Evolutionary conservation across 225 moss, liverwort and hornwort genomes (phyloP), one percentile per base, ranked within the genome.

Genomic region (Marchantia polymorpha): DNA sequence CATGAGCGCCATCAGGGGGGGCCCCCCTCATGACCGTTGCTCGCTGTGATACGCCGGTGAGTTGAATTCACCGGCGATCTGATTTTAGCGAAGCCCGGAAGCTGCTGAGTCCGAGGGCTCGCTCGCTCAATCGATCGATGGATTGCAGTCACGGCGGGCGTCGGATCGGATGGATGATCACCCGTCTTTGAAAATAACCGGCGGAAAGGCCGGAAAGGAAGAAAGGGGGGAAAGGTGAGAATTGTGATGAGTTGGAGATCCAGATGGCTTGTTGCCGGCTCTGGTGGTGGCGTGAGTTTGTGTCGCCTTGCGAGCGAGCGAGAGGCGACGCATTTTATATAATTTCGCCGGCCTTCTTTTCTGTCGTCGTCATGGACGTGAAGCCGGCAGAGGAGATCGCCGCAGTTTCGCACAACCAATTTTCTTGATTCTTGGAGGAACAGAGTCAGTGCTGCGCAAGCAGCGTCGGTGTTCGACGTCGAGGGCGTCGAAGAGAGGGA

Each of bases 181-280:
- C 39, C 39, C 2, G 39, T 39, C 39, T 39, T 39, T 39, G 39
- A 39, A 39, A 39, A 39, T 2, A 39, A 39, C 5, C 39, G 39
- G 39, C 39, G 39, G 39, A 39, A 39, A 39, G 14, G 1, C 27
- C 39, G 68, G 48, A 39, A 49, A 70, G 19, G 7, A 7, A 0
- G 70, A 49, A 12, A 39, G 19, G 6, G 7, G 6, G 7, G 46
- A 22, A 20, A 15, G 55, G 4, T 5, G 13, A 56, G 51, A 27
- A 52, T 52, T 52, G 51, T 53, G 76, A 76, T 76, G 76, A 77
- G 77, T 77, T 77, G 77, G 77, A 64, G 51, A 10, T 50, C 64
- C 50, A 77, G 64, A 49, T 27, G 55, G 55, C 49, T 52, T 46
- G n/a, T 22, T 30, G 12, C 14, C 4, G 25, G 25, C 11, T 27